Evolutionary conservation across 1,139 yeast genomes (phyloP).

Genomic region (Protomyces pachydermus): DNA sequence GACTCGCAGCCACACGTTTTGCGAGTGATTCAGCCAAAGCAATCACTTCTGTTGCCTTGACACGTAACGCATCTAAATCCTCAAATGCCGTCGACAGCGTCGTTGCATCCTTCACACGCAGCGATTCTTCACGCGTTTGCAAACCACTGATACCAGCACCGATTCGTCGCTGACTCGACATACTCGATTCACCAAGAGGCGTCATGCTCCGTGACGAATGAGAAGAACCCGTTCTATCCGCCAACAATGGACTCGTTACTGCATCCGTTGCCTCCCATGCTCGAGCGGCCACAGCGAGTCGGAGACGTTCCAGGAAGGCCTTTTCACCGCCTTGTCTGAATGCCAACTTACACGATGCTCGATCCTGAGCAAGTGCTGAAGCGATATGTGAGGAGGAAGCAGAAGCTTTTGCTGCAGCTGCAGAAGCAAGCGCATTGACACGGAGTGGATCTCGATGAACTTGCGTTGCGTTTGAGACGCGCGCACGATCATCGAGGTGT

Average conservation of each 20-base stretch:
- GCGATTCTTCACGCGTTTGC: slow-evolving; percentile 55
- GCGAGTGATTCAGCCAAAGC: slow-evolving; percentile 53
- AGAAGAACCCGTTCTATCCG: slow-evolving; percentile 30
- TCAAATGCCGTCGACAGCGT: slow-evolving; percentile 66
- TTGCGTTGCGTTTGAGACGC: slow-evolving; percentile 65
- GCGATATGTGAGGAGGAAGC: slow-evolving; percentile 20
- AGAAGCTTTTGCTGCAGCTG: slow-evolving; percentile 33
- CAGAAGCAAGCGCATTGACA: slow-evolving; percentile 30
- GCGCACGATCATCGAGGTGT: slow-evolving; percentile 34
- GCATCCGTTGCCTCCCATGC: background rate
- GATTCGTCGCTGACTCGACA: slow-evolving; percentile 12
- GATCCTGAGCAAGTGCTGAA: background rate
- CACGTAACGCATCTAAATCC: slow-evolving; percentile 71
- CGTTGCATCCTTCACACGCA: slow-evolving; percentile 56
- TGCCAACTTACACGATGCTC: slow-evolving; percentile 5
- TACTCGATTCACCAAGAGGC: slow-evolving; percentile 10
- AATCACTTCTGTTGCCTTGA: slow-evolving; percentile 66
- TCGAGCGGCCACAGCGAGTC: slow-evolving; percentile 16
- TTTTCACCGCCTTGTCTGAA: slow-evolving; percentile 14
- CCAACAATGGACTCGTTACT: background rate
- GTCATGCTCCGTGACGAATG: background rate
- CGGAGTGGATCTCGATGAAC: slow-evolving; percentile 39
- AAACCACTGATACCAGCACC: slow-evolving; percentile 64
- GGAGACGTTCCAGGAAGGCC: slow-evolving; percentile 19
- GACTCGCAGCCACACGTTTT: slow-evolving; percentile 36